Evolutionary conservation across 2,329 filamentous ascomycete genomes (phyloP).

Genomic region (Fusarium pseudocircinatum): DNA sequence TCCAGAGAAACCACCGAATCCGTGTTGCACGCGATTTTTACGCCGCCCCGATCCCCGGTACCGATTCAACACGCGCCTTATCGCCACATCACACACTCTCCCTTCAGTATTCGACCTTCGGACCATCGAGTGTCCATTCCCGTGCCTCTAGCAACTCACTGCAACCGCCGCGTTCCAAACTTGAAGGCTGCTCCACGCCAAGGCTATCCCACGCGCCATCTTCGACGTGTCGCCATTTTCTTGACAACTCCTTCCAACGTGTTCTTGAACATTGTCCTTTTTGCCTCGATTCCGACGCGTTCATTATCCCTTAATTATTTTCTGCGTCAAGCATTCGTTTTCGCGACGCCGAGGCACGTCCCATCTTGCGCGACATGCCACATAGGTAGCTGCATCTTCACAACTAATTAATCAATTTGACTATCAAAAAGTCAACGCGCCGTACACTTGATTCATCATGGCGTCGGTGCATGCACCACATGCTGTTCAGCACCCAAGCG

Average conservation of each 20-base stretch:
- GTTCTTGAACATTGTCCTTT: conserved; percentile 30
- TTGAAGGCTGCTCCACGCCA: conserved; percentile 34
- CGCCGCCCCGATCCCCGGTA: conserved; percentile 55
- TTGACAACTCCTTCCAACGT: conserved; percentile 27
- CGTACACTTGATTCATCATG: conserved; percentile 63
- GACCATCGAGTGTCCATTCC: conserved; percentile 37
- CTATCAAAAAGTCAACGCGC: conserved; percentile 27
- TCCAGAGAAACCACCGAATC: conserved; percentile 63
- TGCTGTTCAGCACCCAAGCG: conserved; percentile 72
- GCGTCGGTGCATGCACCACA: conserved; percentile 81
- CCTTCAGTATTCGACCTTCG: conserved; percentile 46
- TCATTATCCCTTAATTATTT: conserved; percentile 31
- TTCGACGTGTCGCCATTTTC: conserved; percentile 42
- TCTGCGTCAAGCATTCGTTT: conserved; percentile 30
- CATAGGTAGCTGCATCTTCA: conserved; percentile 43
- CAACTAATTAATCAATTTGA: conserved; percentile 41
- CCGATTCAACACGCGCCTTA: conserved; percentile 54
- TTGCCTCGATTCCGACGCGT: conserved; percentile 43
- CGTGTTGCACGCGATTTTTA: conserved; percentile 65
- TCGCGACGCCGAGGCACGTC: conserved; percentile 39
- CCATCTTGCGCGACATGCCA: conserved; percentile 50
- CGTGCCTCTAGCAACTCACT: conserved; percentile 29
- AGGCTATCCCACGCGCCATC: conserved; percentile 42
- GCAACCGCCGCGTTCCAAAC: conserved; percentile 37
- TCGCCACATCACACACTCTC: conserved; percentile 56